phyloP scores from a whole-genome alignment of 257 asterid species.

The Solanum okadae region DNA sequence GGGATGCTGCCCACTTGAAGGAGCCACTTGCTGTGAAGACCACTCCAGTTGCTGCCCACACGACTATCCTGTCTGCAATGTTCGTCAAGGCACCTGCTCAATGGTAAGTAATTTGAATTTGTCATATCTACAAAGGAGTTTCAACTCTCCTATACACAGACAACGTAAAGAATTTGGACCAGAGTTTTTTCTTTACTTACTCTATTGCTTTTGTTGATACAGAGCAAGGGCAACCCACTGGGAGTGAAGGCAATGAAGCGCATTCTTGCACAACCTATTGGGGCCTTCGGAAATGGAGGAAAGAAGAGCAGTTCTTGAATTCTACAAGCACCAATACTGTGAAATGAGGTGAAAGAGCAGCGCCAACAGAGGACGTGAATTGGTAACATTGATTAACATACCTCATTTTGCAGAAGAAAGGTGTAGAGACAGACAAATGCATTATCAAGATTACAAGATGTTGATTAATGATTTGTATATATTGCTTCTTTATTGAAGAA shows the following conservation, averaged over 20 bases:
- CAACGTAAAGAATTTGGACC: no score
- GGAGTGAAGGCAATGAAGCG: conserved; percentile 68
- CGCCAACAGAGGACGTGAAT: neutral
- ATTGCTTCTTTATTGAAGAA: neutral
- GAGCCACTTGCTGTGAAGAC: conserved; percentile 55
- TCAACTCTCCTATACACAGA: no score
- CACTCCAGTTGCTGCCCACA: conserved; percentile 64
- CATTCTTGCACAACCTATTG: conserved; percentile 45
- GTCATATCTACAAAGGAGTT: no score
- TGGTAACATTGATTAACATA: neutral
- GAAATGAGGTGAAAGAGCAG: neutral
- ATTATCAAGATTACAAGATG: neutral
- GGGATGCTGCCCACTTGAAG: conserved; percentile 66
- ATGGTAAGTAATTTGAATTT: conserved; percentile 13
- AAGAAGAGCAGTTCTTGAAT: conserved; percentile 33
- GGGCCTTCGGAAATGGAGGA: conserved; percentile 17
- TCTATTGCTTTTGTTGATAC: neutral
- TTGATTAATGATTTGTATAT: neutral
- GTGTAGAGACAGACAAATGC: neutral
- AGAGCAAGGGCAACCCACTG: conserved; percentile 58
- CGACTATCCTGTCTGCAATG: conserved; percentile 47
- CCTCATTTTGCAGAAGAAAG: neutral
- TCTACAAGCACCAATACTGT: neutral
- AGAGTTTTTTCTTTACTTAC: neutral
- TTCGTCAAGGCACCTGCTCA: conserved; percentile 40